Evolutionary conservation across 768 basidiomycete species (phyloP).

Genomic region (Lactarius vividus): DNA sequence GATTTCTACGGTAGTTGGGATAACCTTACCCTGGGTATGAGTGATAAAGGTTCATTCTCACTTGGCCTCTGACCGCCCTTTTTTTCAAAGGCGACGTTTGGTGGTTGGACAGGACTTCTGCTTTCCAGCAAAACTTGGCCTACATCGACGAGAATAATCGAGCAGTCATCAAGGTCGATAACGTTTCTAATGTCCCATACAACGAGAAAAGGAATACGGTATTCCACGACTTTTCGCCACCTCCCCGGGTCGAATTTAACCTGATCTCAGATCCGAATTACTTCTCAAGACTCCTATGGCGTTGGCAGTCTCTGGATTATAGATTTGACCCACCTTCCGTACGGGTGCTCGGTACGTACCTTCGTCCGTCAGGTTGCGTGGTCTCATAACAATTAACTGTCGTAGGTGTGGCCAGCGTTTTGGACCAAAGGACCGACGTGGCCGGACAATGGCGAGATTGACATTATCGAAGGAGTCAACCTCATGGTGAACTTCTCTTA

Average conservation of each 20-base stretch:
- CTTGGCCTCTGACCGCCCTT: neutral
- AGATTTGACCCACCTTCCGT: constrained; percentile 49
- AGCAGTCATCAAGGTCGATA: constrained; percentile 75
- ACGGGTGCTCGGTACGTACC: constrained; percentile 49
- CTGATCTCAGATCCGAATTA: constrained; percentile 43
- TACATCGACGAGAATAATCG: constrained; percentile 60
- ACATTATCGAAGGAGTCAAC: constrained; percentile 54
- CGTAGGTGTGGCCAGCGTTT: constrained; percentile 41
- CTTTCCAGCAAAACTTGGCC: constrained; percentile 48
- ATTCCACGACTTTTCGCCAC: constrained; percentile 18
- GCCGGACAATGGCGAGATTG: constrained; percentile 44
- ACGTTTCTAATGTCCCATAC: constrained; percentile 50
- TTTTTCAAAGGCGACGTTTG: constrained; percentile 54
- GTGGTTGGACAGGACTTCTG: constrained; percentile 50
- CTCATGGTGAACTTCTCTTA: constrained; percentile 28
- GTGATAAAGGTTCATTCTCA: neutral
- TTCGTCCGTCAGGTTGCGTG: neutral
- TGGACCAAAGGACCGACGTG: constrained; percentile 39
- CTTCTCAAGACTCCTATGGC: constrained; percentile 42
- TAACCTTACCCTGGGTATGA: constrained; percentile 40
- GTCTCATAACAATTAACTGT: neutral
- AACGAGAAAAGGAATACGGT: constrained; percentile 62
- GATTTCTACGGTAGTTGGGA: constrained; percentile 43
- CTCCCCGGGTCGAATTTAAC: constrained; percentile 14
- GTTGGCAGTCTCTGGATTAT: constrained; percentile 48